These are phyloP conservation scores for Nelumbo lutea DNA, from an alignment of 164 flowering plant genomes.

Conservation along the genomic window DNA sequence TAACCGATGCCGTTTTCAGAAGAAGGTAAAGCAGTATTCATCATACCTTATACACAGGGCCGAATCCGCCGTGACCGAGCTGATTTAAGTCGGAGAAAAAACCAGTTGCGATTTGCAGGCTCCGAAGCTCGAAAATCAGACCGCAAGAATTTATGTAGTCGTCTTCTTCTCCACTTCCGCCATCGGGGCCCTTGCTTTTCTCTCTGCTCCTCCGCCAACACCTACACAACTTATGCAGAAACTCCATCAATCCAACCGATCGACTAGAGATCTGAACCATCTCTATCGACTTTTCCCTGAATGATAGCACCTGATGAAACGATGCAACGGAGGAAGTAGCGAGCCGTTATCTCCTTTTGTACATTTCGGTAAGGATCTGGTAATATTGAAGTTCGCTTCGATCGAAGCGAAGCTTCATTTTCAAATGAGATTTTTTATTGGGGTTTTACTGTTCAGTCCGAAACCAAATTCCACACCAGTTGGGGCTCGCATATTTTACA, in stretches of 20 bases:
- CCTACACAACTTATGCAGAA: background rate
- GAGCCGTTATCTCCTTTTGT: too few species aligned
- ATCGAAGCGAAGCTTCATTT: too few species aligned
- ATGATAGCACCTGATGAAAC: background rate
- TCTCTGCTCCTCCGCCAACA: slow-evolving; percentile 7
- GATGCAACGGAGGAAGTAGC: too few species aligned
- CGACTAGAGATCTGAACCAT: background rate
- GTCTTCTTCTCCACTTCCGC: slow-evolving; percentile 13
- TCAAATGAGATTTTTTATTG: too few species aligned
- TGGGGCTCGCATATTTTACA: too few species aligned
- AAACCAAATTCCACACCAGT: too few species aligned
- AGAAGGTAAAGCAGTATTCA: too few species aligned
- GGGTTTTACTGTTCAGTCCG: too few species aligned
- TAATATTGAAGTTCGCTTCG: too few species aligned
- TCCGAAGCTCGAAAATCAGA: slow-evolving; percentile 50
- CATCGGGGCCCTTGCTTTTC: background rate
- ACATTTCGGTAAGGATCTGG: too few species aligned
- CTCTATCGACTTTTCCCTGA: background rate
- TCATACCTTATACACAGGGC: slow-evolving; percentile 77
- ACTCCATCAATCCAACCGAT: background rate
- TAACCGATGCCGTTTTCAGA: too few species aligned
- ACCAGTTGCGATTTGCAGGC: slow-evolving; percentile 63
- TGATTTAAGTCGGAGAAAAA: slow-evolving; percentile 65
- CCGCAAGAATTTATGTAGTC: slow-evolving; percentile 17
- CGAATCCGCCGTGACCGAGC: slow-evolving; percentile 86